Evolutionary conservation across 2,329 filamentous ascomycete species (phyloP).

Genomic region (Pseudogymnoascus destructans): DNA sequence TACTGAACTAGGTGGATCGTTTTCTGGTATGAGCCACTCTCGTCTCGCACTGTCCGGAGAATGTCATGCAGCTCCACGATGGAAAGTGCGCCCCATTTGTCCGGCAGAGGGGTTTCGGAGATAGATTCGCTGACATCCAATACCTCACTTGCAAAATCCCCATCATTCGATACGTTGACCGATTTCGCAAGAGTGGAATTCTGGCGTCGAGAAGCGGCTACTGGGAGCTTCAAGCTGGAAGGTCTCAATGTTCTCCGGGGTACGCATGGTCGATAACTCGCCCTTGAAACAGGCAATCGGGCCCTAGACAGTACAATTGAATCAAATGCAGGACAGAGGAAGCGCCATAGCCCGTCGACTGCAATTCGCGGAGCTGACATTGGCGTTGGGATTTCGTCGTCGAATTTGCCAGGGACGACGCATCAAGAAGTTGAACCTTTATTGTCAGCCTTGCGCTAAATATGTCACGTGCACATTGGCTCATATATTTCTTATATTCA

Average conservation of each 20-base stretch:
- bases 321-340: conserved; percentile 45
- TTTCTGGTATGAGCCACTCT: conserved; percentile 28
- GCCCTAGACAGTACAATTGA: conserved; percentile 25
- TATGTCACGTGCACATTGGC: not conserved
- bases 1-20: conserved; percentile 40
- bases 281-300: not conserved
- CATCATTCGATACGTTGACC: not conserved
- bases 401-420: not conserved
- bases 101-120: not conserved
- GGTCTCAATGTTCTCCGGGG: not conserved
- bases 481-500: conserved; percentile 5
- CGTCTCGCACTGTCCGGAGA: conserved; percentile 30
- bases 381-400: conserved; percentile 12
- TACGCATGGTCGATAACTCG: not conserved
- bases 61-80: conserved; percentile 35
- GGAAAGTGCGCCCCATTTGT: conserved; percentile 21
- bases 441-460: conserved; percentile 1
- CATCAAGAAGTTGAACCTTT: not conserved
- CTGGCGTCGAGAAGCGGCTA: not conserved
- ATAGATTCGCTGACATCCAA: not conserved
- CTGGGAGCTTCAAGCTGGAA: not conserved
- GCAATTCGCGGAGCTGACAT: conserved; percentile 27
- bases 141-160: not conserved
- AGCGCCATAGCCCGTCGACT: conserved; percentile 50
- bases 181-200: not conserved